phyloP scores from a whole-genome alignment of 345 rosid species.

The Rhizophora mangle region DNA sequence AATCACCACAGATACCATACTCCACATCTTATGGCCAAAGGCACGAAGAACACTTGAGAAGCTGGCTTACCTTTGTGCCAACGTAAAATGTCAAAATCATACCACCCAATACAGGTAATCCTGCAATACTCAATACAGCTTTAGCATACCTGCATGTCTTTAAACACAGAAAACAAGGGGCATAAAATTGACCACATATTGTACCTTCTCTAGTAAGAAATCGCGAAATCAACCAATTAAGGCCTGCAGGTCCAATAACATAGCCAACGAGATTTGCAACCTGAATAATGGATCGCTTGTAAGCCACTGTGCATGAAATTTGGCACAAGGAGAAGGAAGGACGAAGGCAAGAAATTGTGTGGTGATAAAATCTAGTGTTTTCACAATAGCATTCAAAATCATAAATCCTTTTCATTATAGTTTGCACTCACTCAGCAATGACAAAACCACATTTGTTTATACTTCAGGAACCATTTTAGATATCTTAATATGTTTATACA shows the following conservation, averaged over 20 bases:
- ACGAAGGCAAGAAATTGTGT: not conserved
- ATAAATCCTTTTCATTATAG: too few relatives aligned
- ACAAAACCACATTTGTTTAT: too few relatives aligned
- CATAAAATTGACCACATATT: too few relatives aligned
- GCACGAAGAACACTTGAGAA: not conserved
- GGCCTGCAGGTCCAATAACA: slow-evolving; percentile 79
- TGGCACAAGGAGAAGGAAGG: too few relatives aligned
- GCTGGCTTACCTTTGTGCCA: slow-evolving; percentile 64
- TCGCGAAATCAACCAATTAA: slow-evolving; percentile 64
- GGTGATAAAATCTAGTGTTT: too few relatives aligned
- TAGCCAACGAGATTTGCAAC: slow-evolving; percentile 91
- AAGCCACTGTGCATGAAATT: not conserved
- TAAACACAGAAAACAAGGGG: too few relatives aligned
- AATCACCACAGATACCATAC: not conserved
- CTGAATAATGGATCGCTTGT: slow-evolving; percentile 35
- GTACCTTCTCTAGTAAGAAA: slow-evolving; percentile 70
- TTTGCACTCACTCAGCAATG: too few relatives aligned
- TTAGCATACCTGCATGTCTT: not conserved
- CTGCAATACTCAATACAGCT: slow-evolving; percentile 35
- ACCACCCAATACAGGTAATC: slow-evolving; percentile 53
- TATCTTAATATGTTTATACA: too few relatives aligned
- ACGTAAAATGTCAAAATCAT: slow-evolving; percentile 66
- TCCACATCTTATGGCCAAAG: not conserved
- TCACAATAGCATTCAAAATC: too few relatives aligned
- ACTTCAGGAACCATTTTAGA: too few relatives aligned